phyloP scores from a whole-genome alignment of 2,329 filamentous ascomycete genomes.

The Claviceps sp. region DNA sequence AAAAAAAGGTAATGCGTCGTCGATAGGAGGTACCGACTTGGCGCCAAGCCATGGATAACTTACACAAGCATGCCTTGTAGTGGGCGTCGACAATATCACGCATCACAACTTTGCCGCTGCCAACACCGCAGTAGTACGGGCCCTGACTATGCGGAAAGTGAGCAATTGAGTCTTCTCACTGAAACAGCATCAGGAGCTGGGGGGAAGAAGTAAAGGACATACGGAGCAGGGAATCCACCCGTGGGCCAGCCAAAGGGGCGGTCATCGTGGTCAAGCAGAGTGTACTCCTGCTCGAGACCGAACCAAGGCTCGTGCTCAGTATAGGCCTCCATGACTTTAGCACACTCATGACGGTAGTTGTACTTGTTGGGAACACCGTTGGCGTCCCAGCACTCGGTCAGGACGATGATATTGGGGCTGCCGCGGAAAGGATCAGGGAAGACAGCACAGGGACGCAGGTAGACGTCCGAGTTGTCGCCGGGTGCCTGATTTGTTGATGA shows the following conservation, averaged over 20 bases:
- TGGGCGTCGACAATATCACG: conserved; percentile 81
- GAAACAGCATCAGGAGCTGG: no score
- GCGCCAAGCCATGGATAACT: conserved; percentile 6
- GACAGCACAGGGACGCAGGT: conserved; percentile 79
- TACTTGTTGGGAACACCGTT: conserved; percentile 95
- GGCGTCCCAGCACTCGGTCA: conserved; percentile 86
- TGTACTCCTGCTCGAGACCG: conserved; percentile 97
- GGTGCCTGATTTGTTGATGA: conserved; percentile 87
- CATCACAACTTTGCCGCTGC: conserved; percentile 92
- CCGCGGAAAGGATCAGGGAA: conserved; percentile 87
- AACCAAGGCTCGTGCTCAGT: conserved; percentile 85
- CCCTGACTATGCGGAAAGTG: conserved; percentile 18
- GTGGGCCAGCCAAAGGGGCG: conserved; percentile 65
- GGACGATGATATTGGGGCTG: conserved; percentile 83
- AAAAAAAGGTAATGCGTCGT: background rate
- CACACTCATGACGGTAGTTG: conserved; percentile 91
- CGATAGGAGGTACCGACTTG: background rate
- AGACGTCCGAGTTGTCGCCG: conserved; percentile 93
- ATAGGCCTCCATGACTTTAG: conserved; percentile 80
- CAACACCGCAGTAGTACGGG: conserved; percentile 68
- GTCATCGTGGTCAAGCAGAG: conserved; percentile 57
- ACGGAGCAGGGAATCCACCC: conserved; percentile 75
- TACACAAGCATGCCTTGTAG: conserved; percentile 53
- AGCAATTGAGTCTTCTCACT: background rate
- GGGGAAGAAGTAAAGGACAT: conserved; percentile 6